phyloP scores from a whole-genome alignment of 345 rosid species.

The Eucalyptus sp. region DNA sequence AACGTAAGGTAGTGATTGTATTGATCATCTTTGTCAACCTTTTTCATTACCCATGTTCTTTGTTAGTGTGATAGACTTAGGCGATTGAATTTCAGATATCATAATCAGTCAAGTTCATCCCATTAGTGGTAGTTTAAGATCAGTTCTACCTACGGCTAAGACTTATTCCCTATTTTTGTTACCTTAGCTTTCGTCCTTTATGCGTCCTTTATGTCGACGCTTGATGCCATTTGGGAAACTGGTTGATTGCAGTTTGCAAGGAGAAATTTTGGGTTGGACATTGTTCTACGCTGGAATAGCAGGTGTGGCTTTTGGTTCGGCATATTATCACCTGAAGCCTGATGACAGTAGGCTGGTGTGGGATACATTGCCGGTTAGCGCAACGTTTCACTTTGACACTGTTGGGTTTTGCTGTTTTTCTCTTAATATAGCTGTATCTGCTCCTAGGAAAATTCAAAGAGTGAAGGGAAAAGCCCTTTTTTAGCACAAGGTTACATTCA shows the following conservation, averaged over 20 bases:
- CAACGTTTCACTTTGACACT: conserved; percentile 1
- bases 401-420: not conserved
- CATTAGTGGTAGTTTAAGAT: not conserved
- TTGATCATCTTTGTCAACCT: not conserved
- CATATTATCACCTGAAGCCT: conserved; percentile 86
- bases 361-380: conserved; percentile 77
- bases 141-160: not conserved
- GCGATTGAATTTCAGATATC: not conserved
- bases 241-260: conserved; percentile 41
- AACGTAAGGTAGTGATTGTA: conserved; percentile 33
- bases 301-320: conserved; percentile 73
- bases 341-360: conserved; percentile 51
- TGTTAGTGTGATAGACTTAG: not conserved
- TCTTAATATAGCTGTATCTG: not conserved
- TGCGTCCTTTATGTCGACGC: not conserved
- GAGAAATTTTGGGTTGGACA: conserved; percentile 79
- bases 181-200: not conserved
- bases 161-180: not conserved
- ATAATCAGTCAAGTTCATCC: not conserved
- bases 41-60: not conserved
- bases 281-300: conserved; percentile 58
- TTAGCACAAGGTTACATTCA: not conserved
- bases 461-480: not conserved
- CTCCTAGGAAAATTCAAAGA: not conserved
- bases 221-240: not conserved